phyloP scores from a whole-genome alignment of 148 eudicot species.

The Rhododendron mucronatum region DNA sequence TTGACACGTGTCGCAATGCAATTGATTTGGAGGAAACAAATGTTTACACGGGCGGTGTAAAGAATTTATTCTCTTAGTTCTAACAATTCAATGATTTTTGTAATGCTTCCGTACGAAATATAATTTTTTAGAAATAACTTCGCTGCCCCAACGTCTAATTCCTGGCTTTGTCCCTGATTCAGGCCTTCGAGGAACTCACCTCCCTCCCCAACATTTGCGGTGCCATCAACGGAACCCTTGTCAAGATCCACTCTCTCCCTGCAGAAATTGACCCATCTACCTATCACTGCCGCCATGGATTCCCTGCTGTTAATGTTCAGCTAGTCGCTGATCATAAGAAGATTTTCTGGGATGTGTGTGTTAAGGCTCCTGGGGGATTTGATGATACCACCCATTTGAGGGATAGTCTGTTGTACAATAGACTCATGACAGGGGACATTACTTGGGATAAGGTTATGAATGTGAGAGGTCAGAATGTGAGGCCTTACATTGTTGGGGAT shows the following conservation, averaged over 20 bases:
- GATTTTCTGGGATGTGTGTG: constrained; percentile 96
- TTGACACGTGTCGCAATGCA: no score
- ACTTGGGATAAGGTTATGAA: constrained; percentile 81
- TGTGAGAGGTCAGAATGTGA: constrained; percentile 74
- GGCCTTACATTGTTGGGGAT: constrained; percentile 88
- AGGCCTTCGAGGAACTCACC: constrained; percentile 64
- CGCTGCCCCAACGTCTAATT: background rate
- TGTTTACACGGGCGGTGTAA: no score
- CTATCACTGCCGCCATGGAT: constrained; percentile 41
- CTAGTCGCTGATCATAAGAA: constrained; percentile 92
- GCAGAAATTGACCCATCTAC: constrained; percentile 30
- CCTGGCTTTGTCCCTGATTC: constrained; percentile 16
- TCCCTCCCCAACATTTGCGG: constrained; percentile 73
- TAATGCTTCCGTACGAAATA: no score
- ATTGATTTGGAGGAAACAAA: no score
- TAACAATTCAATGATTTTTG: background rate
- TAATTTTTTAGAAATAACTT: background rate
- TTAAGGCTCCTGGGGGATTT: constrained; percentile 78
- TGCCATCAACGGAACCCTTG: constrained; percentile 56
- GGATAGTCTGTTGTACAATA: constrained; percentile 72
- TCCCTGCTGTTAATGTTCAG: constrained; percentile 65
- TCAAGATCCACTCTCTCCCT: constrained; percentile 37
- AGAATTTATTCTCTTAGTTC: background rate
- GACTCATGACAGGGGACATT: constrained; percentile 73
- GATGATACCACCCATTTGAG: constrained; percentile 84